Evolutionary conservation across 1,284 basidiomycete species (phyloP), one percentile per base, ranked within the genome.

Genomic region (Pyrrhoderma lamaoense): DNA sequence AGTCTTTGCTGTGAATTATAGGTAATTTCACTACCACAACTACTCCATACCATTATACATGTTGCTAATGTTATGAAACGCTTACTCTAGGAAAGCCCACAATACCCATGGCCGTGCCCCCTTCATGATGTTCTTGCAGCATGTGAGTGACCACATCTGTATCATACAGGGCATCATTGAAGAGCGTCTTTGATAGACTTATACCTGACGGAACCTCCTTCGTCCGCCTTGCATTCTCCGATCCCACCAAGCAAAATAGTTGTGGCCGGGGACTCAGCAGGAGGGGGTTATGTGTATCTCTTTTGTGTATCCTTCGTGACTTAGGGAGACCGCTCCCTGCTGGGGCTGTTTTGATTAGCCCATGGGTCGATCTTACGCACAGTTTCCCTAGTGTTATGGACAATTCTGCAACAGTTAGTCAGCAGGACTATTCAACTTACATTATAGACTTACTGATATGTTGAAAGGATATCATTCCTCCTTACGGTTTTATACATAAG

Each of bases 81-180:
- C 16, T 18, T 21, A 9, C 7, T 8, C 45, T 55, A 77, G 77
- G 27, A 87, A 88, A 66, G 82, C 88, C 1, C 89, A 0, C 88
- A 91, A 63, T 91, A 89, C 58, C 90, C 90, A 1, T 93, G 89
- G 78, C 91, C 90, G 0, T 93, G 89, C 63, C 82, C 87, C 0
- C 63, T 93, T 3, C 86, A 89, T 58, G 89, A 92, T 62, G 81
- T 82, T 21, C 67, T 91, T 19, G 84, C 89, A 1, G 85, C 86
- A 0, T 92, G 80, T 79, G 60, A 43, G 70, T 61, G 11, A 36
- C 19, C 39, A n/a, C 19, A 18, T 8, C 23, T 52, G 16, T 37
- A 21, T 11, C 31, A 25, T 25, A 35, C 9, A 43, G 1, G 49
- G 21, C 22, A 40, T 11, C 35, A 9, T 8, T 35, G n/a, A 22